These are phyloP conservation scores for Paraphaeosphaeria sporulosa DNA, from an alignment of 2,329 filamentous ascomycete genomes.

Conservation along the genomic window DNA sequence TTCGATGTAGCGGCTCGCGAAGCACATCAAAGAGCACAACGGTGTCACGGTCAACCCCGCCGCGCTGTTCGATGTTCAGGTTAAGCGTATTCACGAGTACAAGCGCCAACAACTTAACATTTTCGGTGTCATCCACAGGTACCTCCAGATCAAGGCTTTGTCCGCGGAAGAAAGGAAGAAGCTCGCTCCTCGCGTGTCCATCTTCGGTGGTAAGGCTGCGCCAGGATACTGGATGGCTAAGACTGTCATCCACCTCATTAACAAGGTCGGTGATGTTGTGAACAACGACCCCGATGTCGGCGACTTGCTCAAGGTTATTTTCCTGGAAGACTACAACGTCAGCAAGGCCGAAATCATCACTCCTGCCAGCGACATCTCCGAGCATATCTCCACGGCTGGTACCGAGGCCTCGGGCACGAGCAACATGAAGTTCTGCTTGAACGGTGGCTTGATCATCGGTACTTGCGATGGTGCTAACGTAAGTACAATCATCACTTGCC, in stretches of 20 bases:
- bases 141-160: slow-evolving; percentile 87
- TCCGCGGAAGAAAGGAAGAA: slow-evolving; percentile 85
- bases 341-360: slow-evolving; percentile 98
- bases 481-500: slow-evolving; percentile 52
- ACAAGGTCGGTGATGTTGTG: slow-evolving; percentile 86
- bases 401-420: slow-evolving; percentile 89
- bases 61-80: slow-evolving; percentile 93
- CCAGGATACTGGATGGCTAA: slow-evolving; percentile 99
- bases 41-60: slow-evolving; percentile 85
- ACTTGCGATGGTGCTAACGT: slow-evolving; percentile 98
- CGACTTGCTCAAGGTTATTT: slow-evolving; percentile 94
- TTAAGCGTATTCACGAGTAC: slow-evolving; percentile 99
- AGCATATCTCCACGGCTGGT: slow-evolving; percentile 97
- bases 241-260: slow-evolving; percentile 96
- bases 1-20: slow-evolving; percentile 86
- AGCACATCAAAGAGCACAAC: slow-evolving; percentile 85
- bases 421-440: slow-evolving; percentile 99
- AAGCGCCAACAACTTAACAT: slow-evolving; percentile 99
- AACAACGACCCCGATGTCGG: slow-evolving; percentile 93
- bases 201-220: slow-evolving; percentile 97
- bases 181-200: slow-evolving; percentile 84
- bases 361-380: slow-evolving; percentile 93
- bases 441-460: slow-evolving; percentile 95
- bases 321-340: slow-evolving; percentile 98
- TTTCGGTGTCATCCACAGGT: slow-evolving; percentile 95